phyloP scores from a whole-genome alignment of 306 rosid species.

The Dalbergia oliveri region DNA sequence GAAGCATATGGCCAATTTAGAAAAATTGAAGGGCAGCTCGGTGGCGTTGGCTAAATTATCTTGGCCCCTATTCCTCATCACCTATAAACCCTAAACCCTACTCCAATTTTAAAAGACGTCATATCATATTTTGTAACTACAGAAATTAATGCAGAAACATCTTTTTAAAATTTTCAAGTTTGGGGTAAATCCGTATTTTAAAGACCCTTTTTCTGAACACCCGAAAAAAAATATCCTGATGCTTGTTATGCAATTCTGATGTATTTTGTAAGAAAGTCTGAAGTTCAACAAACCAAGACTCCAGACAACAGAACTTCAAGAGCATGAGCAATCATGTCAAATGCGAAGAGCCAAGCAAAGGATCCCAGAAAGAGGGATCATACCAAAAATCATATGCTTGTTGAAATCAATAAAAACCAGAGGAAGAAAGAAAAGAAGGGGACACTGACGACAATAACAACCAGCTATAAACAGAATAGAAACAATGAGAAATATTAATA shows the following conservation, averaged over 20 bases:
- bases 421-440: neutral
- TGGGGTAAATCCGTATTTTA: neutral
- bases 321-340: neutral
- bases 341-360: neutral
- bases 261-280: no score
- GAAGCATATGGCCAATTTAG: neutral
- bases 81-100: no score
- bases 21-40: neutral
- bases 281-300: neutral
- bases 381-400: neutral
- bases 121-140: neutral
- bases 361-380: neutral
- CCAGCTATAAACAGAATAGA: neutral
- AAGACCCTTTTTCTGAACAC: neutral
- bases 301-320: neutral
- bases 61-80: no score
- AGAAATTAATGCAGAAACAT: neutral
- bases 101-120: neutral
- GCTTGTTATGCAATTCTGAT: no score
- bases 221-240: neutral
- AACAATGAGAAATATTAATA: constrained; percentile 44
- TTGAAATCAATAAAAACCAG: neutral
- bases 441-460: constrained; percentile 7
- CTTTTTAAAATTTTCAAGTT: no score
- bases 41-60: neutral